phyloP scores from a whole-genome alignment of 2,329 filamentous ascomycete species.

The Cryphonectria japonica region DNA sequence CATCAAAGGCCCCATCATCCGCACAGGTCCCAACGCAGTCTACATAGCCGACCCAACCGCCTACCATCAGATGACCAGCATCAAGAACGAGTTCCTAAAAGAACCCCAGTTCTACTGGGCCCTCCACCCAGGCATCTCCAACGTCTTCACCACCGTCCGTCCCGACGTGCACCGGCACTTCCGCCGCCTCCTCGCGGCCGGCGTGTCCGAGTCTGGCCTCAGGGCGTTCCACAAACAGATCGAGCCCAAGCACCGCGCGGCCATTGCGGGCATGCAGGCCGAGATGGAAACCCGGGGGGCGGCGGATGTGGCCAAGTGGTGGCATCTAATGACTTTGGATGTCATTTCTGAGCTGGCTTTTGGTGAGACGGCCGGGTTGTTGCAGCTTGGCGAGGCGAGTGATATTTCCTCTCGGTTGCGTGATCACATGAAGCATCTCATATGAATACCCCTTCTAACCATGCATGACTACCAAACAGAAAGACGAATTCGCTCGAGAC shows the following conservation, averaged over 20 bases:
- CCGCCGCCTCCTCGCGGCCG: constrained; percentile 47
- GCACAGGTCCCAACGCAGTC: constrained; percentile 34
- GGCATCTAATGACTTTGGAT: constrained; percentile 57
- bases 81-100: constrained; percentile 39
- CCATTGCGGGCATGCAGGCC: constrained; percentile 47
- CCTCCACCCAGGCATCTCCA: constrained; percentile 30
- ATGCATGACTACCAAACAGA: constrained; percentile 29
- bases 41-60: constrained; percentile 34
- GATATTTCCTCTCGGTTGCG: constrained; percentile 21
- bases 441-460: too few species aligned
- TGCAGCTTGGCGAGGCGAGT: constrained; percentile 54
- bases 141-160: constrained; percentile 47
- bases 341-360: constrained; percentile 57
- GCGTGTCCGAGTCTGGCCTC: constrained; percentile 44
- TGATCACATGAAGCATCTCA: too few species aligned
- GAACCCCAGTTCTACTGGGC: constrained; percentile 33
- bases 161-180: constrained; percentile 43
- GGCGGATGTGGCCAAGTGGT: constrained; percentile 58
- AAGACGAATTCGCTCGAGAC: constrained; percentile 46
- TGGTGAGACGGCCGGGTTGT: constrained; percentile 55
- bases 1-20: constrained; percentile 27
- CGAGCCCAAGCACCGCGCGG: constrained; percentile 41
- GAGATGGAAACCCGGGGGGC: constrained; percentile 44
- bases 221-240: constrained; percentile 40
- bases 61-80: constrained; percentile 35